Percentiles rank a stretch among this genome's conserved stretches.
Conservation (phyloP, 2,329 filamentous ascomycete species). For the Teratosphaeria nubilosa region DNA sequence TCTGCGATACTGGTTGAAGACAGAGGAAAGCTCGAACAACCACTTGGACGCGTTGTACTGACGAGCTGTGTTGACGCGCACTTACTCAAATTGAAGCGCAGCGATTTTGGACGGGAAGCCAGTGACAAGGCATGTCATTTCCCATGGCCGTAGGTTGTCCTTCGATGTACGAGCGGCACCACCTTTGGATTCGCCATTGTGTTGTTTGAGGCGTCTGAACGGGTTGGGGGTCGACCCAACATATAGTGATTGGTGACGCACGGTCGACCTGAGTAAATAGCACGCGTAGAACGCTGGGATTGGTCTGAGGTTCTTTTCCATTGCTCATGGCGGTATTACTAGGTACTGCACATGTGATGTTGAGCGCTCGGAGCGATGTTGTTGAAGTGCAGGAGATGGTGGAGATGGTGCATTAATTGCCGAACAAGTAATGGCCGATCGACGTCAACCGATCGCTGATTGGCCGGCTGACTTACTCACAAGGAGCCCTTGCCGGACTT, state of each 20-base stretch:
- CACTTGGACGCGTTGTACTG: neutral
- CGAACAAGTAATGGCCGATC: neutral
- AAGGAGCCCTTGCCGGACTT: neutral
- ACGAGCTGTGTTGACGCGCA: constrained; percentile 12
- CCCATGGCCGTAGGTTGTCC: constrained; percentile 67
- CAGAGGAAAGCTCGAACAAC: neutral
- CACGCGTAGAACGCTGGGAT: constrained; percentile 89
- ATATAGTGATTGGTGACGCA: constrained; percentile 63
- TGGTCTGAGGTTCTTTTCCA: constrained; percentile 11
- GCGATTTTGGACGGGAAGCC: constrained; percentile 82
- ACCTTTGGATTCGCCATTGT: constrained; percentile 76
- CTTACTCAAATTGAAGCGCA: constrained; percentile 87
- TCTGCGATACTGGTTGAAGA: neutral
- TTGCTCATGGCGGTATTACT: neutral
- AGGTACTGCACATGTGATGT: too few species aligned
- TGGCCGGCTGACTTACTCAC: neutral
- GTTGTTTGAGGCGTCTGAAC: constrained; percentile 71
- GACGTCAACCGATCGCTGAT: neutral
- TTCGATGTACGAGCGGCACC: constrained; percentile 70
- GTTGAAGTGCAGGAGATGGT: neutral
- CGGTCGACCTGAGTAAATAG: constrained; percentile 79
- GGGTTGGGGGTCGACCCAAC: constrained; percentile 90
- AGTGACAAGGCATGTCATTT: constrained; percentile 76
- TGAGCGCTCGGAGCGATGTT: neutral
- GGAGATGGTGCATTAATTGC: neutral